A percentile compares a stretch with the other conserved stretches of the same genome.
These are phyloP conservation scores for Anthoceros angustus DNA, from an alignment of 225 moss, liverwort and hornwort genomes.

Conservation along the genomic window DNA sequence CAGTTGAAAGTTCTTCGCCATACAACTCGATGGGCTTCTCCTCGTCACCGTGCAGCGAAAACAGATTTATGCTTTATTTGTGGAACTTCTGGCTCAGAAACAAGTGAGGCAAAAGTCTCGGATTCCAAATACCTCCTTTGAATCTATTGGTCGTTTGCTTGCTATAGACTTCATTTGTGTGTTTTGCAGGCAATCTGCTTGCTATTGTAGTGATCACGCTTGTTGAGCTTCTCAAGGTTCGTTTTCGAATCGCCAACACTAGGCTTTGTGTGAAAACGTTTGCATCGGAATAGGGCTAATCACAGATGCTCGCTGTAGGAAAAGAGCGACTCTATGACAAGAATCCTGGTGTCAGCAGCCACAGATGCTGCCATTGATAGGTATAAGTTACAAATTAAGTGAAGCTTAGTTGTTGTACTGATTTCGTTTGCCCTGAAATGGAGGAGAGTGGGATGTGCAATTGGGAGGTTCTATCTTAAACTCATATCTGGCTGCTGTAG, in stretches of 20 bases:
- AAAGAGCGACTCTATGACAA: constrained; percentile 15
- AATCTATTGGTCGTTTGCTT: constrained; percentile 16
- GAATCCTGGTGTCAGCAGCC: constrained; percentile 21
- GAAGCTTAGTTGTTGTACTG: no score
- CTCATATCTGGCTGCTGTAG: constrained; percentile 6
- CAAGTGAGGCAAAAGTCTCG: constrained; percentile 11
- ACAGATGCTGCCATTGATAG: constrained; percentile 22
- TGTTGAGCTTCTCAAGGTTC: no score
- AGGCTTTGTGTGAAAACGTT: no score
- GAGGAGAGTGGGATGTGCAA: no score
- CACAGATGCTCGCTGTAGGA: constrained; percentile 7
- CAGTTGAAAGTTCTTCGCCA: not conserved
- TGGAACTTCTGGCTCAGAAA: constrained; percentile 26
- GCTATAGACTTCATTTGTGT: constrained; percentile 3
- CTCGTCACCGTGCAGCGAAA: constrained; percentile 16
- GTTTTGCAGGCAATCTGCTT: no score
- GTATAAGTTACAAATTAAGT: no score
- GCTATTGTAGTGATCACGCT: no score
- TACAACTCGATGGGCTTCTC: constrained; percentile 15
- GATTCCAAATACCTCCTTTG: not conserved
- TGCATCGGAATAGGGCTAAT: not conserved
- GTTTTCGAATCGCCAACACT: no score
- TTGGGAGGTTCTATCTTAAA: no score
- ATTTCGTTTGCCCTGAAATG: no score
- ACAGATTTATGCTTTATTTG: constrained; percentile 26